Conservation (phyloP, 495 filamentous ascomycete genomes). For the Neurospora sp. region DNA sequence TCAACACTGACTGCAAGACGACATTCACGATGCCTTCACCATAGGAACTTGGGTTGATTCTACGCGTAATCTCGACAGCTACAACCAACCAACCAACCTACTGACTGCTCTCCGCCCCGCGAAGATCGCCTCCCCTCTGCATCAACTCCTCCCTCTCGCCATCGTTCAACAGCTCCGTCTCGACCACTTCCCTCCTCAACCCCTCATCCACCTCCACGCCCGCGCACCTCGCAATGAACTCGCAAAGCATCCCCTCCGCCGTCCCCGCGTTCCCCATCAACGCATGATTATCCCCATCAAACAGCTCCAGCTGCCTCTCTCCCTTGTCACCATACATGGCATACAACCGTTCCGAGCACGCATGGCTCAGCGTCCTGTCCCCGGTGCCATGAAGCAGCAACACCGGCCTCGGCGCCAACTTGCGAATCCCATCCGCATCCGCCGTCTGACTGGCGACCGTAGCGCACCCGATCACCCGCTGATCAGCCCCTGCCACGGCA, state of each 20-base stretch:
- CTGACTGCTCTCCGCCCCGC: constrained; percentile 21
- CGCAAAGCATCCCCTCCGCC: constrained; percentile 27
- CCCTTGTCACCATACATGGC: constrained; percentile 24
- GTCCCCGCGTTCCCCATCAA: constrained; percentile 22
- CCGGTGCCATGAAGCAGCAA: constrained; percentile 31
- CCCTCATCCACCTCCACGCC: constrained; percentile 8
- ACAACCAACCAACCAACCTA: constrained; percentile 9
- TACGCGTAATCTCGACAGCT: background rate
- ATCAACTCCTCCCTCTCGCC: constrained; percentile 21
- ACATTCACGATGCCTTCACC: background rate
- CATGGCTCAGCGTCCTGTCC: constrained; percentile 21
- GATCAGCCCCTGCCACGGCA: constrained; percentile 22
- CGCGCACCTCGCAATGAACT: constrained; percentile 23
- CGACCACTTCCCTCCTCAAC: constrained; percentile 12
- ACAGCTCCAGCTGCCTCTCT: constrained; percentile 27
- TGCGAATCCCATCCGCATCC: constrained; percentile 16
- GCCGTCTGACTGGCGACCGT: constrained; percentile 27
- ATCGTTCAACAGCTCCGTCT: constrained; percentile 20
- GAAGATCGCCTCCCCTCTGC: constrained; percentile 22
- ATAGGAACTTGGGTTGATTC: background rate
- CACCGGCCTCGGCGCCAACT: constrained; percentile 23
- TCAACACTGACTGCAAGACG: background rate
- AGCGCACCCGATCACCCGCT: constrained; percentile 29
- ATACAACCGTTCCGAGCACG: constrained; percentile 29
- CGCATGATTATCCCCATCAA: constrained; percentile 34